These are phyloP conservation scores for Globisporangium yorkense DNA, from an alignment of 352 stramenopile genomes.

Conservation along the genomic window DNA sequence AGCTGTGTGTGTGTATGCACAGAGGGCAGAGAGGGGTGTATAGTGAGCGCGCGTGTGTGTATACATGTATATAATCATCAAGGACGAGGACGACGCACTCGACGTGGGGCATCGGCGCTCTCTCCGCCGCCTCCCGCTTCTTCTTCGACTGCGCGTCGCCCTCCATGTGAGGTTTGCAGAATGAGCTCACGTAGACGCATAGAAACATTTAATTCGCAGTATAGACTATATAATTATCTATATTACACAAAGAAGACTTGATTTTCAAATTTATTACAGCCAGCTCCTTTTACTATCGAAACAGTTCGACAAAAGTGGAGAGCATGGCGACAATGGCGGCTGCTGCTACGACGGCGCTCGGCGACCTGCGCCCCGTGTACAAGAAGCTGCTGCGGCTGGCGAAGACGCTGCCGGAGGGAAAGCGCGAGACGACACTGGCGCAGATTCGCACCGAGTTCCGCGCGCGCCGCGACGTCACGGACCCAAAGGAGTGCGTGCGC, in stretches of 20 bases:
- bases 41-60: too few relatives aligned
- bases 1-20: conserved; percentile 14
- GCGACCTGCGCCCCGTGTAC: conserved; percentile 69
- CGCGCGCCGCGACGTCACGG: conserved; percentile 40
- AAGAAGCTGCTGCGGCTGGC: conserved; percentile 81
- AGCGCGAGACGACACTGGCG: conserved; percentile 54
- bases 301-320: too few relatives aligned
- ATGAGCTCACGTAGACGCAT: background rate
- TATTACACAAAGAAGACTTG: background rate
- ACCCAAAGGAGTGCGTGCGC: conserved; percentile 57
- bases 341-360: conserved; percentile 6
- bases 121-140: conserved; percentile 18
- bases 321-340: conserved; percentile 16
- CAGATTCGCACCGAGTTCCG: conserved; percentile 81
- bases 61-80: background rate
- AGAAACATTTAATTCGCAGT: background rate
- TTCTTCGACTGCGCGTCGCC: conserved; percentile 7
- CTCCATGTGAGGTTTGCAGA: background rate
- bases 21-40: background rate
- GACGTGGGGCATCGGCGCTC: conserved; percentile 35
- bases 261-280: background rate
- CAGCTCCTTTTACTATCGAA: too few relatives aligned
- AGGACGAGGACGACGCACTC: conserved; percentile 30
- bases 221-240: too few relatives aligned
- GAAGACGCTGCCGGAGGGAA: conserved; percentile 62